Conservation (phyloP, 345 rosid species). For the Sisymbrium altissimum region DNA sequence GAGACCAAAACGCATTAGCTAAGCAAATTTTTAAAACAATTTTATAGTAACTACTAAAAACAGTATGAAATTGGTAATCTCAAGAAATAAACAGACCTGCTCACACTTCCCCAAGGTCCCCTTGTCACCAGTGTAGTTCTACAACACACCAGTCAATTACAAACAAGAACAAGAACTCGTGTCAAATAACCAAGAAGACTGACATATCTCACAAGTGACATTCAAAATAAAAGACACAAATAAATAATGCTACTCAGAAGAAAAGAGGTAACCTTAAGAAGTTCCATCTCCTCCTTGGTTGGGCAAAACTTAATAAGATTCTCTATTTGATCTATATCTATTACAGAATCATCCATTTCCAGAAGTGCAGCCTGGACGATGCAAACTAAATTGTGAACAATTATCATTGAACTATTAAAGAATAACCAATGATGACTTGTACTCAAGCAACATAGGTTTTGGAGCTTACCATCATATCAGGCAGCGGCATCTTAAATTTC, state of each 20-base stretch:
- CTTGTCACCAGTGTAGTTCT: conserved; percentile 82
- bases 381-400: not conserved
- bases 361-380: conserved; percentile 78
- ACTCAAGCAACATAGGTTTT: not conserved
- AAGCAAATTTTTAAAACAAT: not conserved
- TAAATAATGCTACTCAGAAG: conserved; percentile 8
- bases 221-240: not conserved
- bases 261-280: conserved; percentile 62
- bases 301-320: conserved; percentile 96
- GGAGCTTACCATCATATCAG: conserved; percentile 94
- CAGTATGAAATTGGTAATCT: not conserved
- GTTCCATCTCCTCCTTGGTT: conserved; percentile 98
- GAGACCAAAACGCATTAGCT: conserved; percentile 8
- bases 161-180: conserved; percentile 9
- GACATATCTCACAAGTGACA: no score
- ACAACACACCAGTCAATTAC: not conserved
- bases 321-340: conserved; percentile 95
- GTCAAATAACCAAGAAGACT: conserved; percentile 6
- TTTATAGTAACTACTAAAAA: not conserved
- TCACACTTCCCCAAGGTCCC: conserved; percentile 87
- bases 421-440: not conserved
- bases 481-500: conserved; percentile 92
- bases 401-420: not conserved
- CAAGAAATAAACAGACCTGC: conserved; percentile 55
- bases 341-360: conserved; percentile 84